Conservation (phyloP, 2,329 filamentous ascomycete genomes). For the Lachnellula arida region DNA sequence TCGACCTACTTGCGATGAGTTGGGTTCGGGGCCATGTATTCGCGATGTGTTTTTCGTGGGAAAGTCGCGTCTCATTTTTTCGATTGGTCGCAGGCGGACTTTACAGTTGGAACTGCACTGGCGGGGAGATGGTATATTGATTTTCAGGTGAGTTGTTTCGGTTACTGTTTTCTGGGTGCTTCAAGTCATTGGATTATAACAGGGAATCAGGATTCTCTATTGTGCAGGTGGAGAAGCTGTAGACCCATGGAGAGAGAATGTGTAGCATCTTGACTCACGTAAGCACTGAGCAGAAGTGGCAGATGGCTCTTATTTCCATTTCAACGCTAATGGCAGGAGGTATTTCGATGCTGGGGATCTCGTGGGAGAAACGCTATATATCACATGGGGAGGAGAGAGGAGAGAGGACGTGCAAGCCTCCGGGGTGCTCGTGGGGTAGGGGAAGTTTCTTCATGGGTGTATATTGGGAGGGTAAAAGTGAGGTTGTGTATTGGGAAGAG, state of each 20-base stretch:
- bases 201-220: neutral
- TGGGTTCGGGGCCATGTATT: neutral
- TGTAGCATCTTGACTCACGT: neutral
- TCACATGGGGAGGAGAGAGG: neutral
- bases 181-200: neutral
- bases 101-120: neutral
- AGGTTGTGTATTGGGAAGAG: too few relatives aligned
- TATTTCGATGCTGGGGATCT: neutral
- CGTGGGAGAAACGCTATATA: neutral
- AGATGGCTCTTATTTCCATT: slow-evolving; percentile 1
- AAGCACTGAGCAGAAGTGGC: too few relatives aligned
- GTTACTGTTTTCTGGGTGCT: neutral
- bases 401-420: neutral
- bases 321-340: neutral
- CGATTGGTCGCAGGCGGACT: neutral
- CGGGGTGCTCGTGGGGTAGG: neutral
- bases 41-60: neutral
- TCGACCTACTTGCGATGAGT: too few relatives aligned
- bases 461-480: neutral
- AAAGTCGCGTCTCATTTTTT: neutral
- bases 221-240: neutral
- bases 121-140: neutral
- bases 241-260: neutral
- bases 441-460: neutral
- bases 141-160: neutral